phyloP scores from a whole-genome alignment of 768 basidiomycete species.

The Phaeotremella skinneri region DNA sequence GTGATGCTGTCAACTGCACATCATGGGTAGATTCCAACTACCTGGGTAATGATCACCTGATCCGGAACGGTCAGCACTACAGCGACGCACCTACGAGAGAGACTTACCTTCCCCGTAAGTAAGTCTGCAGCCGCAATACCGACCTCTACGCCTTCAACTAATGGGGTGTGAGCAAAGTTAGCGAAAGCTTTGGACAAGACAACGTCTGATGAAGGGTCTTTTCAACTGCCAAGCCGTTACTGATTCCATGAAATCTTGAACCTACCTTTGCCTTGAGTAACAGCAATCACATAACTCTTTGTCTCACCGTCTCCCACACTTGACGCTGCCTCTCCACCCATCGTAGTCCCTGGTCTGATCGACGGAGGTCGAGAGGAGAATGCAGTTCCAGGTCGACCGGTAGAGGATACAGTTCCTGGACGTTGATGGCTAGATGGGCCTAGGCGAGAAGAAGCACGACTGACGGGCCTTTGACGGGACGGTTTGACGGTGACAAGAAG shows the following conservation, averaged over 20 bases:
- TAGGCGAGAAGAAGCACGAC: neutral
- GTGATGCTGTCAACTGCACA: neutral
- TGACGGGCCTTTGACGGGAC: no score
- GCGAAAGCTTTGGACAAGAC: no score
- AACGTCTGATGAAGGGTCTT: no score
- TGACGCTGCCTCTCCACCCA: neutral
- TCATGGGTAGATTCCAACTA: neutral
- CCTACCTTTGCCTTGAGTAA: constrained; percentile 29
- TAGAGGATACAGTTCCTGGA: neutral
- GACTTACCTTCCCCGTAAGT: constrained; percentile 65
- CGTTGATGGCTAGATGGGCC: neutral
- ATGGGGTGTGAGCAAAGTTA: no score
- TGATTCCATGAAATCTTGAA: no score
- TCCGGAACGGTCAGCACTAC: neutral
- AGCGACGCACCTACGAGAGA: neutral
- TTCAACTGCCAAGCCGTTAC: no score
- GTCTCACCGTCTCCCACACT: neutral
- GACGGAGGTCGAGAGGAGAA: neutral
- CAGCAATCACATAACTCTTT: constrained; percentile 9
- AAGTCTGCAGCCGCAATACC: constrained; percentile 83
- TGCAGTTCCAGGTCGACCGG: neutral
- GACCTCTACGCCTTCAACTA: constrained; percentile 70
- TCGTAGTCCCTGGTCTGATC: neutral
- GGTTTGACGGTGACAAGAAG: no score
- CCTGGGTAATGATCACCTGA: constrained; percentile 63